A percentile compares a stretch with the other conserved stretches of the same genome.
Conservation (phyloP, 352 stramenopile species). For the Phytophthora quininea region DNA sequence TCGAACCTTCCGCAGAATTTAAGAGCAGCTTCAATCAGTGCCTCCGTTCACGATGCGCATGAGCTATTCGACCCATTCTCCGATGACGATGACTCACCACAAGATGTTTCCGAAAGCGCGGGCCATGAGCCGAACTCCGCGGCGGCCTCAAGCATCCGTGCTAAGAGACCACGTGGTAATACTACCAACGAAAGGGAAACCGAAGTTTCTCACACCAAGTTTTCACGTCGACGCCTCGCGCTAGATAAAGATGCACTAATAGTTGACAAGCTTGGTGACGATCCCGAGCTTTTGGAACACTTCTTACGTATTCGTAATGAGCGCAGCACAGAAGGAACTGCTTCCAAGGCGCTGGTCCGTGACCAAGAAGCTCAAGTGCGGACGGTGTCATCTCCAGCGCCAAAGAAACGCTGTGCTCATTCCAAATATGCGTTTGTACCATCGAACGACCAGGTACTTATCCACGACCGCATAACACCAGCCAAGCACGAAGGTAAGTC, state of each 20-base stretch:
- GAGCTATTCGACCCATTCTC: constrained; percentile 10
- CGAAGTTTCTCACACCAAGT: no score
- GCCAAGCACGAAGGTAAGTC: not conserved
- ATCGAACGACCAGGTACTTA: not conserved
- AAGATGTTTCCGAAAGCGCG: not conserved
- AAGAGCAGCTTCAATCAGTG: not conserved
- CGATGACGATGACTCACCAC: not conserved
- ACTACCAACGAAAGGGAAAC: no score
- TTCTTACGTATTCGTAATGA: constrained; percentile 3
- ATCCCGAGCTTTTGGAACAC: constrained; percentile 6
- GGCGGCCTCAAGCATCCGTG: not conserved
- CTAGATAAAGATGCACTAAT: constrained; percentile 9
- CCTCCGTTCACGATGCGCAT: not conserved
- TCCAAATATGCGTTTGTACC: constrained; percentile 17
- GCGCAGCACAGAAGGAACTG: not conserved
- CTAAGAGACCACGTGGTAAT: not conserved
- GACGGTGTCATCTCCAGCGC: not conserved
- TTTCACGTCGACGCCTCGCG: not conserved
- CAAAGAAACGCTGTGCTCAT: not conserved
- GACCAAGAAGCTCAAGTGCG: no score
- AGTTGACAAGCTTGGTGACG: constrained; percentile 4
- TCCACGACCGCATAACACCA: not conserved
- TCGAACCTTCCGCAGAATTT: not conserved
- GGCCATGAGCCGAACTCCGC: not conserved
- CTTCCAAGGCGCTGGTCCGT: not conserved